Percentiles rank a stretch among this genome's conserved stretches.
Conservation (phyloP, 1,139 yeast genomes). For the Pichia sp. region DNA sequence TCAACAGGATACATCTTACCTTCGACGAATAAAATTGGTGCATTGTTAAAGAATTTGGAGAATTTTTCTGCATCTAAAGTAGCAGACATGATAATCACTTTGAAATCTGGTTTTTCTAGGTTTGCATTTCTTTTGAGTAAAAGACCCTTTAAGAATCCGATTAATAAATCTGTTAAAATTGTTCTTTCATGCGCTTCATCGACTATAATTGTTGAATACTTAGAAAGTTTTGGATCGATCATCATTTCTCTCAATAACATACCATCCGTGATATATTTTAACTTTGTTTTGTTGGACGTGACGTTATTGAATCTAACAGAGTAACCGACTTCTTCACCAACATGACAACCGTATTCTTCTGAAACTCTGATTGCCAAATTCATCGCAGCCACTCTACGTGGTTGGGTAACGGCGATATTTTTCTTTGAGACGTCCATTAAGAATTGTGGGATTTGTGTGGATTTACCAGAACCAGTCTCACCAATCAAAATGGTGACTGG, state of each 20-base stretch:
- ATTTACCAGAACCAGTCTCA: conserved; percentile 98
- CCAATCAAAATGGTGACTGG: conserved; percentile 85
- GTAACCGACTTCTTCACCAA: conserved; percentile 91
- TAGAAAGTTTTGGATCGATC: conserved; percentile 62
- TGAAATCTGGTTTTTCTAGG: conserved; percentile 41
- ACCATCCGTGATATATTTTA: conserved; percentile 95
- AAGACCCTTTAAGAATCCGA: conserved; percentile 82
- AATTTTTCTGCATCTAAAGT: conserved; percentile 93
- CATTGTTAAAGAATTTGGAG: conserved; percentile 69
- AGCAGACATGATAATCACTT: conserved; percentile 85
- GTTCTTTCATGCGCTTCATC: conserved; percentile 99
- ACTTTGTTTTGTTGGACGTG: conserved; percentile 52
- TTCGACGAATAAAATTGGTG: conserved; percentile 81
- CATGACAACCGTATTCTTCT: conserved; percentile 73
- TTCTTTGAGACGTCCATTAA: conserved; percentile 52
- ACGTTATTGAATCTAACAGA: conserved; percentile 82
- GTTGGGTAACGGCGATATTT: conserved; percentile 87
- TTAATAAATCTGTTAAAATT: conserved; percentile 79
- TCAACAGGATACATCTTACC: conserved; percentile 90
- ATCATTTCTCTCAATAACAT: conserved; percentile 91
- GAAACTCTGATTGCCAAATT: conserved; percentile 92
- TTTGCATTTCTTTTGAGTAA: conserved; percentile 44
- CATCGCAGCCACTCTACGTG: conserved; percentile 97
- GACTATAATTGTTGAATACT: conserved; percentile 75
- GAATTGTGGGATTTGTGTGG: conserved; percentile 96